phyloP scores from a whole-genome alignment of 768 basidiomycete genomes.

The Suillus lakei region DNA sequence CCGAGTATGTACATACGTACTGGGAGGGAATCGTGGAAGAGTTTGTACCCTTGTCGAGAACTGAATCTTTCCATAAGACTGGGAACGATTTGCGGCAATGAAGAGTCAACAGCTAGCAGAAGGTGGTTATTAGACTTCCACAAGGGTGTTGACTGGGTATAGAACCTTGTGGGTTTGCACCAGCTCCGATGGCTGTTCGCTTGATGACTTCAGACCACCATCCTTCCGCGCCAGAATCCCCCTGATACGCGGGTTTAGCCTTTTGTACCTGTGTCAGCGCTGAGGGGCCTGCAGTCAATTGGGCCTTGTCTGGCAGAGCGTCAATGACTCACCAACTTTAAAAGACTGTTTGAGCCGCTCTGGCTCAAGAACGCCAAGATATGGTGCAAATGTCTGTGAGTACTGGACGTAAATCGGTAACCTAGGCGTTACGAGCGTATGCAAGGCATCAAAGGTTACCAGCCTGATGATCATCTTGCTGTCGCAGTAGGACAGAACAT shows the following conservation, averaged over 20 bases:
- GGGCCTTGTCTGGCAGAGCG: background rate
- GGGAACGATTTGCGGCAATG: constrained; percentile 60
- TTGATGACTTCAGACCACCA: constrained; percentile 87
- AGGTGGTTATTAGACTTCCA: constrained; percentile 14
- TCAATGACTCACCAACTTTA: constrained; percentile 50
- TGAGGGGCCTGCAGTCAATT: constrained; percentile 21
- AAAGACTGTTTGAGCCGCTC: constrained; percentile 60
- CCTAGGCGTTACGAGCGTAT: constrained; percentile 76
- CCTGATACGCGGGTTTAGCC: constrained; percentile 60
- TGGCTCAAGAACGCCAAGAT: constrained; percentile 64
- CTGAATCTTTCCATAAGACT: constrained; percentile 70
- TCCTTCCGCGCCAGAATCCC: constrained; percentile 47
- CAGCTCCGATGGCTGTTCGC: constrained; percentile 76
- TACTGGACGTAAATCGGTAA: constrained; percentile 67
- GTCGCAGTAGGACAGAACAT: background rate
- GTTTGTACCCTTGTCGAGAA: constrained; percentile 69
- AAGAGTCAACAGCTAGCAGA: constrained; percentile 54
- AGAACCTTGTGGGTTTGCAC: constrained; percentile 62
- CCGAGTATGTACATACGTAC: constrained; percentile 41
- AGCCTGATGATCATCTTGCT: constrained; percentile 49
- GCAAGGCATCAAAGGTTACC: constrained; percentile 80
- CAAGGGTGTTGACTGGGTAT: constrained; percentile 11
- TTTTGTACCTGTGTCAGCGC: constrained; percentile 57
- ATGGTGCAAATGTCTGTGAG: constrained; percentile 66
- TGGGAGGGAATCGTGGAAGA: constrained; percentile 56